phyloP scores from a whole-genome alignment of 257 asterid genomes.

The Solanum medicagineum region DNA sequence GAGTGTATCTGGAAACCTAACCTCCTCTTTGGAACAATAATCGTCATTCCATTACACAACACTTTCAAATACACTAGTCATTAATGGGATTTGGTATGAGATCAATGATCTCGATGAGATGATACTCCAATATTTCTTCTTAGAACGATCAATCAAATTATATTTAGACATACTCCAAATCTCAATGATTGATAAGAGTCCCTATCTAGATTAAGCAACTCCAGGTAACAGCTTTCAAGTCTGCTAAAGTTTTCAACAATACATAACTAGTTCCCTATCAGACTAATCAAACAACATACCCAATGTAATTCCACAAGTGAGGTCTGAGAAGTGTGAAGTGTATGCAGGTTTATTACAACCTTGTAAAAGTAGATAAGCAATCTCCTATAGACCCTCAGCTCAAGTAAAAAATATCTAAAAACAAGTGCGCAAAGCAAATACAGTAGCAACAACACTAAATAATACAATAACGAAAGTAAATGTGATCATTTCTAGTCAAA shows the following conservation, averaged over 20 bases:
- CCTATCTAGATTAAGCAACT: not conserved
- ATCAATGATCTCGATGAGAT: too few species aligned
- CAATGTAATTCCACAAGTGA: not conserved
- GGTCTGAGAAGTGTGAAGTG: not conserved
- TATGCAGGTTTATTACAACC: not conserved
- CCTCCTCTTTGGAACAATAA: not conserved
- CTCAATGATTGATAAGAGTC: not conserved
- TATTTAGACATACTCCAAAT: not conserved
- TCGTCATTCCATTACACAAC: not conserved
- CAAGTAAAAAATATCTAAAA: not conserved
- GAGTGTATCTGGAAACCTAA: not conserved
- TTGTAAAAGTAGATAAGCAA: not conserved
- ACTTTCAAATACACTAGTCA: not conserved
- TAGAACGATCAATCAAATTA: not conserved
- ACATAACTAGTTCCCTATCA: not conserved
- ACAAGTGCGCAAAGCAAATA: not conserved
- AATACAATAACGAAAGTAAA: not conserved
- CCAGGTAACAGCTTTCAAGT: not conserved
- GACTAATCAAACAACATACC: not conserved
- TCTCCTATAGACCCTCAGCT: not conserved
- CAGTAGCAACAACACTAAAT: not conserved
- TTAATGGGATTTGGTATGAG: too few species aligned
- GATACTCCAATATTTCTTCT: too few species aligned
- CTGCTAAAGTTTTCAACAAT: not conserved
- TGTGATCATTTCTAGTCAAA: not conserved